These are phyloP conservation scores for Arbutus unedo DNA, from an alignment of 148 eudicot species.

Conservation along the genomic window DNA sequence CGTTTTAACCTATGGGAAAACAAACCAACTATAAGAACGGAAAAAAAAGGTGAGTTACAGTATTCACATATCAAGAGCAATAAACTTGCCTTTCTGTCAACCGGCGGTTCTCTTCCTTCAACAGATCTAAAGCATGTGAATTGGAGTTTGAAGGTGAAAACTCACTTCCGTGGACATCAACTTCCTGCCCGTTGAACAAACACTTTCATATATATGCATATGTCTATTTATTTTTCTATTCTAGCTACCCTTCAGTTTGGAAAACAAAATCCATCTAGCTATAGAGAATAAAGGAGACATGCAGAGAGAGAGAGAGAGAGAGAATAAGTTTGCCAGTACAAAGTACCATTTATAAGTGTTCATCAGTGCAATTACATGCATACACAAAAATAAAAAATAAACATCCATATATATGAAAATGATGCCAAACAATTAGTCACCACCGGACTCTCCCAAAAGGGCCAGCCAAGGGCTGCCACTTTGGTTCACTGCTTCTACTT, in stretches of 20 bases:
- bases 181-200: conserved; percentile 36
- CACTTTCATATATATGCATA: background rate
- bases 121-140: conserved; percentile 27
- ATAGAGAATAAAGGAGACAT: background rate
- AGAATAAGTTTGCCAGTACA: background rate
- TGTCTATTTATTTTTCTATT: too few species aligned
- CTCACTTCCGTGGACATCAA: conserved; percentile 19
- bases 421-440: too few species aligned
- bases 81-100: conserved; percentile 48
- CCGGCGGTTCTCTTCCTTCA: conserved; percentile 51
- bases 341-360: background rate
- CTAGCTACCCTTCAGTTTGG: background rate
- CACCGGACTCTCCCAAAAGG: too few species aligned
- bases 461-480: too few species aligned
- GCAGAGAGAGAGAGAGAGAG: background rate
- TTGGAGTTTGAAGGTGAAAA: conserved; percentile 19
- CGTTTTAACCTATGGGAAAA: conserved; percentile 34
- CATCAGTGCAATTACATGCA: too few species aligned
- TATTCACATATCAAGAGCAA: background rate
- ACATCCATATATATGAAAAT: too few species aligned
- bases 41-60: background rate
- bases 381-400: too few species aligned
- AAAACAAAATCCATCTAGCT: background rate
- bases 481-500: too few species aligned
- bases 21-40: background rate